phyloP scores from a whole-genome alignment of 441 rosid species.

The Syzygium malaccense region DNA sequence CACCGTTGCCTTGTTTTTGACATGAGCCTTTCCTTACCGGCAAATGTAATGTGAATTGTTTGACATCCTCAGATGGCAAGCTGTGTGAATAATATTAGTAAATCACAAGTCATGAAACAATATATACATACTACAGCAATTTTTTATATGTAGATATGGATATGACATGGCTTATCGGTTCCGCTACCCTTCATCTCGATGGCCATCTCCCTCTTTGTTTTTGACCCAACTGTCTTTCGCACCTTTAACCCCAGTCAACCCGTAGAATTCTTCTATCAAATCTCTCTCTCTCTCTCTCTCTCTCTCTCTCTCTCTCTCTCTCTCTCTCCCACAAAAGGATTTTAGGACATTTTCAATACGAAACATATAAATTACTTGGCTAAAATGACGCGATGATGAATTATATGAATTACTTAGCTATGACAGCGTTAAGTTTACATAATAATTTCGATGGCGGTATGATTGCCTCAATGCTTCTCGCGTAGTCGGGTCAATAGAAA shows the following conservation, averaged over 20 bases:
- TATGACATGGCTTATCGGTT: neutral
- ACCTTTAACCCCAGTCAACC: neutral
- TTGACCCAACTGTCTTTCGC: neutral
- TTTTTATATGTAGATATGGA: neutral
- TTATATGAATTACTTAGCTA: neutral
- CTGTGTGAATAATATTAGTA: neutral
- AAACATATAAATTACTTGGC: neutral
- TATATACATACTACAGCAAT: neutral
- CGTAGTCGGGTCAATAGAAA: neutral
- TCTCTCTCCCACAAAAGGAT: neutral
- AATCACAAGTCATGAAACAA: neutral
- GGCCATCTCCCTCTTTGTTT: neutral
- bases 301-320: neutral
- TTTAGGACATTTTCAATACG: neutral
- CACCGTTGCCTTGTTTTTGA: neutral
- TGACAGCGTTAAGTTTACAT: neutral
- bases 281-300: neutral
- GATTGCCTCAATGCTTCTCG: neutral
- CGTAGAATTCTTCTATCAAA: neutral
- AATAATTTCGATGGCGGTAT: neutral
- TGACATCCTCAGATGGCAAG: neutral
- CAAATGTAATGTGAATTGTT: neutral
- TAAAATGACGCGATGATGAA: neutral
- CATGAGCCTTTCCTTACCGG: neutral
- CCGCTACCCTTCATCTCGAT: neutral